phyloP scores from a whole-genome alignment of 2,329 filamentous ascomycete species.

The Cladosporium sp. region DNA sequence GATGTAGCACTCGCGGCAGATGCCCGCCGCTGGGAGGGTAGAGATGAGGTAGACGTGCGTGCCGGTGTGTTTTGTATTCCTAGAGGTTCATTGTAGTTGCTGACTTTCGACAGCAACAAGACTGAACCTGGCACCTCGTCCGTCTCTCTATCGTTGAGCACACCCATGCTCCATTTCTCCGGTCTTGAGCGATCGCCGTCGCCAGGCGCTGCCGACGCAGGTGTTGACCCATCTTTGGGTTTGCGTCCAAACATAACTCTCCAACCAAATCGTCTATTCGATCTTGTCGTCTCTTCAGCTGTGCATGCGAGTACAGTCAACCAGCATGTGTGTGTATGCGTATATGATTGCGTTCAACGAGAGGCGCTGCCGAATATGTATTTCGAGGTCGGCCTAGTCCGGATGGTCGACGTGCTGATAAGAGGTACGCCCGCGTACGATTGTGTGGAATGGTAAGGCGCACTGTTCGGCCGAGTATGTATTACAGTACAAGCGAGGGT shows the following conservation, averaged over 20 bases:
- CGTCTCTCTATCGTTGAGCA: constrained; percentile 76
- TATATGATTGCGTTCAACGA: background rate
- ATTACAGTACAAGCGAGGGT: background rate
- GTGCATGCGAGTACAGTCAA: background rate
- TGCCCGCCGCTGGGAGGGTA: constrained; percentile 35
- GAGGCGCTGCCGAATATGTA: background rate
- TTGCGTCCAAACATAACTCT: constrained; percentile 6
- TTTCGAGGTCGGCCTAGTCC: background rate
- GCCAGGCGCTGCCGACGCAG: background rate
- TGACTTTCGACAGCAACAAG: constrained; percentile 56
- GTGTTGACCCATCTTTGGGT: background rate
- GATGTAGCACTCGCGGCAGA: constrained; percentile 21
- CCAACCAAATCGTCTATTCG: background rate
- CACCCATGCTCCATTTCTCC: constrained; percentile 65
- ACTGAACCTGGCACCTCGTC: constrained; percentile 79
- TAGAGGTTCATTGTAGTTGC: constrained; percentile 62
- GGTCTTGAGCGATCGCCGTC: constrained; percentile 12
- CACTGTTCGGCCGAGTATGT: background rate
- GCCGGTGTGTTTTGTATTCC: constrained; percentile 64
- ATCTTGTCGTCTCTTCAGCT: background rate
- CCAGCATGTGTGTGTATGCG: background rate
- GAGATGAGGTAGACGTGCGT: constrained; percentile 57
- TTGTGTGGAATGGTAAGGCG: background rate
- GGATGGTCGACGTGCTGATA: background rate
- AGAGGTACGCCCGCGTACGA: constrained; percentile 14